A percentile compares a stretch with the other conserved stretches of the same genome.
These are phyloP conservation scores for Chaetothyriales sp. DNA, from an alignment of 2,329 filamentous ascomycete species.

Conservation along the genomic window DNA sequence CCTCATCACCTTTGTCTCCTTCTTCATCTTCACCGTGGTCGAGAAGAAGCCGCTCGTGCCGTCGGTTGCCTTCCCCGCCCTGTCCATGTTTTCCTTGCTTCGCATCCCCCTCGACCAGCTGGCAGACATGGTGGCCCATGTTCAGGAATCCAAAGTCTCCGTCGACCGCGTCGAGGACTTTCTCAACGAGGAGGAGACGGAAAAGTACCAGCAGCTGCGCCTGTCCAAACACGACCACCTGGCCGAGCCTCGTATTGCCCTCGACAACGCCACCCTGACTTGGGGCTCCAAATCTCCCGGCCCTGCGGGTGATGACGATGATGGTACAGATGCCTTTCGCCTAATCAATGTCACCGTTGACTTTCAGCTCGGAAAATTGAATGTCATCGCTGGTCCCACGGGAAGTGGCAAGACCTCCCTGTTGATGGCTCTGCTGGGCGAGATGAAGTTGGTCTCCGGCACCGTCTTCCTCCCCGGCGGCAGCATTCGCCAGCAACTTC, in stretches of 20 bases:
- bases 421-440: slow-evolving; percentile 86
- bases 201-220: slow-evolving; percentile 79
- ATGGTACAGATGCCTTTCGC: slow-evolving; percentile 60
- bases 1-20: slow-evolving; percentile 91
- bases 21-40: slow-evolving; percentile 79
- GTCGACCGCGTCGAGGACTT: slow-evolving; percentile 95
- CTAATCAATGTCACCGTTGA: slow-evolving; percentile 71
- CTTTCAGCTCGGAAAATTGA: slow-evolving; percentile 75
- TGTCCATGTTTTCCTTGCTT: slow-evolving; percentile 89
- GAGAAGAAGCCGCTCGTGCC: slow-evolving; percentile 82
- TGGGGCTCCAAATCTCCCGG: slow-evolving; percentile 57
- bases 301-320: too few species aligned
- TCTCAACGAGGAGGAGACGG: slow-evolving; percentile 81
- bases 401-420: slow-evolving; percentile 92
- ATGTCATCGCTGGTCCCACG: slow-evolving; percentile 84
- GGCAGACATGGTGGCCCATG: slow-evolving; percentile 96
- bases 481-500: slow-evolving; percentile 71
- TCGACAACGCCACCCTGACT: slow-evolving; percentile 70
- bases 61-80: slow-evolving; percentile 86
- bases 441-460: slow-evolving; percentile 80
- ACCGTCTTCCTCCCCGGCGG: slow-evolving; percentile 75
- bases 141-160: slow-evolving; percentile 93
- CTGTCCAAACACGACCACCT: slow-evolving; percentile 54
- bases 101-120: slow-evolving; percentile 88
- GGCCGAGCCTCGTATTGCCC: slow-evolving; percentile 64